phyloP scores from a whole-genome alignment of 2,329 filamentous ascomycete genomes.

The Sporothrix pseudoabietina region DNA sequence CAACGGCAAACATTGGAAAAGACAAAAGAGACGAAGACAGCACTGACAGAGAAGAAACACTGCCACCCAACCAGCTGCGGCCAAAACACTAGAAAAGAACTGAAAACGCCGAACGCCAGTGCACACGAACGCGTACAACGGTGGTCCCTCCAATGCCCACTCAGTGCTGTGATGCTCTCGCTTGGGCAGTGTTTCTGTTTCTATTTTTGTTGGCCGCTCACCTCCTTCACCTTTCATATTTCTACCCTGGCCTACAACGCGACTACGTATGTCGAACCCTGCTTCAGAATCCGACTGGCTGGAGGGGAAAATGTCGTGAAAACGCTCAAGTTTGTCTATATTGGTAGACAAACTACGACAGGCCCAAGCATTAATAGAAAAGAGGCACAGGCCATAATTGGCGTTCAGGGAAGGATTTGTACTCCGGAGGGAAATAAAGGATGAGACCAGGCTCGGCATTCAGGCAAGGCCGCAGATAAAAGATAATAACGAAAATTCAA shows the following conservation, averaged over 20 bases:
- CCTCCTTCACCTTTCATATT: neutral
- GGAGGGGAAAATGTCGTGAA: neutral
- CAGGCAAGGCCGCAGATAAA: neutral
- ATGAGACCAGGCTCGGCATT: neutral
- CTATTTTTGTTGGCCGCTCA: conserved; percentile 18
- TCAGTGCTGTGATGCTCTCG: neutral
- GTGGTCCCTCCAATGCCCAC: neutral
- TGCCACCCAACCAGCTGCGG: neutral
- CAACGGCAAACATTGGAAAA: neutral
- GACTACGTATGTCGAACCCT: neutral
- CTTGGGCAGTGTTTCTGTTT: neutral
- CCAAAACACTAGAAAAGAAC: neutral
- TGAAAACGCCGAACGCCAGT: neutral
- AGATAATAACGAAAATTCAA: neutral
- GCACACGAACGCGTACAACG: conserved; percentile 9
- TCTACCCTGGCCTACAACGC: neutral
- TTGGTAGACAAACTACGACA: neutral
- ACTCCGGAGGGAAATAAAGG: neutral
- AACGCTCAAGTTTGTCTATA: neutral
- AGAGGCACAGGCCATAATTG: neutral
- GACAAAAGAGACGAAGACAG: neutral
- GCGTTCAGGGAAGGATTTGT: neutral
- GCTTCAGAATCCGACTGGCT: conserved; percentile 6
- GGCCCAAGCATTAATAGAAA: neutral
- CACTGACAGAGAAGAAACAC: neutral